Conservation (phyloP, 257 asterid genomes). For the Pogostemon cablin region DNA sequence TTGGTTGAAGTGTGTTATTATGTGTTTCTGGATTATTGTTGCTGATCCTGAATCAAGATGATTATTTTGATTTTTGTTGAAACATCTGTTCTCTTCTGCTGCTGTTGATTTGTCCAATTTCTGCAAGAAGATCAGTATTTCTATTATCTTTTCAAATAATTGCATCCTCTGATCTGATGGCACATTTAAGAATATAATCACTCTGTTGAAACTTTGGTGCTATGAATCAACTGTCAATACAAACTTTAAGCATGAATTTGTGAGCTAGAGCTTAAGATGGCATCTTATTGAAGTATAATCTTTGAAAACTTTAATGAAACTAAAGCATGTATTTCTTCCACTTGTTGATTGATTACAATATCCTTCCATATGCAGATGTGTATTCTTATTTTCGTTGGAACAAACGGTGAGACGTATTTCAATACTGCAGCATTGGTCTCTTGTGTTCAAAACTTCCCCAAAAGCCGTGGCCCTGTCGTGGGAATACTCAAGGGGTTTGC, state of each 20-base stretch:
- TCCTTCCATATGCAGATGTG: conserved; percentile 51
- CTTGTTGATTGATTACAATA: not conserved
- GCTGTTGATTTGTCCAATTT: too few species aligned
- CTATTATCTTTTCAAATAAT: too few species aligned
- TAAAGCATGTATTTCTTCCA: not conserved
- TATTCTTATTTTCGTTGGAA: conserved; percentile 62
- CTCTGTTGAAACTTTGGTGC: too few species aligned
- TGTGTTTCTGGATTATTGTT: not conserved
- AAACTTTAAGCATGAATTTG: too few species aligned
- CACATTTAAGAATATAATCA: not conserved
- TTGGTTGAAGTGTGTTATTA: conserved; percentile 8
- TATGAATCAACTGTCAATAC: too few species aligned
- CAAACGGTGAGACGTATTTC: conserved; percentile 73
- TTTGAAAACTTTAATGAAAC: not conserved
- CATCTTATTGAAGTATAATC: not conserved
- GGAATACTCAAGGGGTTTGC: conserved; percentile 76
- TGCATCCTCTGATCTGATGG: not conserved
- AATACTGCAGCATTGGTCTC: conserved; percentile 62
- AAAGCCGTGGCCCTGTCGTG: conserved; percentile 69
- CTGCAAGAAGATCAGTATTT: too few species aligned
- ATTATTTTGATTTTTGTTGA: not conserved
- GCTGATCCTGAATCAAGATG: not conserved
- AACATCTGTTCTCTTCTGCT: too few species aligned
- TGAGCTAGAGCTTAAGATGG: not conserved
- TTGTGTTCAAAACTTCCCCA: conserved; percentile 67